phyloP scores from a whole-genome alignment of 2,329 filamentous ascomycete species.

The Apiospora pterosperma region DNA sequence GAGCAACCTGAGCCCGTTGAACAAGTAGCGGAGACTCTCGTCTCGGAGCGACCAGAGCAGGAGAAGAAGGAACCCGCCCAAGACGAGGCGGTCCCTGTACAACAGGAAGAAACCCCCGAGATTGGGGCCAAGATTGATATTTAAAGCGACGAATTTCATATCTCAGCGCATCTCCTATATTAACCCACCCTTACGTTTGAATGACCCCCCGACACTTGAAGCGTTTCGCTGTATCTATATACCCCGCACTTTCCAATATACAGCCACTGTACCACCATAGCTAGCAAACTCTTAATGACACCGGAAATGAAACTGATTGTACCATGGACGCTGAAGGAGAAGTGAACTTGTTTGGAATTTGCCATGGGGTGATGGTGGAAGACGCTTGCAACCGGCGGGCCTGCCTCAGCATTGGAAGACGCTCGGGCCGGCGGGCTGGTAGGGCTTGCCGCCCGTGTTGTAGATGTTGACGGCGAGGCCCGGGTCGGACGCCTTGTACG shows the following conservation, averaged over 20 bases:
- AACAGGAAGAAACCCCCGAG: background rate
- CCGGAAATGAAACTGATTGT: background rate
- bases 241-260: background rate
- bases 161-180: background rate
- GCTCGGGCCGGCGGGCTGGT: slow-evolving; percentile 8
- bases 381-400: too few relatives aligned
- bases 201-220: background rate
- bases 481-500: slow-evolving; percentile 30
- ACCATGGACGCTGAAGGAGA: too few relatives aligned
- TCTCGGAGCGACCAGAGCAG: background rate
- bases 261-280: background rate
- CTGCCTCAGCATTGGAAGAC: slow-evolving; percentile 9
- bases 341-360: background rate
- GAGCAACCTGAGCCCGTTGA: background rate
- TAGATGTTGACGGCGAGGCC: slow-evolving; percentile 42
- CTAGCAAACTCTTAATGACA: background rate
- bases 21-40: background rate
- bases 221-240: background rate
- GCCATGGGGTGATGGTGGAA: too few relatives aligned
- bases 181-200: background rate
- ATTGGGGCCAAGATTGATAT: background rate
- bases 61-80: background rate
- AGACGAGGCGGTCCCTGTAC: background rate
- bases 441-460: slow-evolving; percentile 20
- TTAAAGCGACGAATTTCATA: background rate